Conservation (phyloP, 78 protist species). For the Anaeramoeba flamelloides region DNA sequence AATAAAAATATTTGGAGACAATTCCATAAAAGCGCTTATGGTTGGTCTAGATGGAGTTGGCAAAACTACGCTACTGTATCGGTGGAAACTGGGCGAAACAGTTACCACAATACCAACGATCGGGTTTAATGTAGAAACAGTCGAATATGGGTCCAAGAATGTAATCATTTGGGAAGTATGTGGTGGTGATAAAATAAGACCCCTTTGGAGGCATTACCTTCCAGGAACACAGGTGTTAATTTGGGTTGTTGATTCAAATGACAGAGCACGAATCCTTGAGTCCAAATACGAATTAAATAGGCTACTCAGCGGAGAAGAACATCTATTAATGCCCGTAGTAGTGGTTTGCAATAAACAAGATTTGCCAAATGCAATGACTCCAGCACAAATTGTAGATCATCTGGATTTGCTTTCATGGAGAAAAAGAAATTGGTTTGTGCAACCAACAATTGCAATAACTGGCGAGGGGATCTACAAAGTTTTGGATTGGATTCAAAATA, state of each 20-base stretch:
- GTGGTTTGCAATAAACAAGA: neutral
- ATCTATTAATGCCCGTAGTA: neutral
- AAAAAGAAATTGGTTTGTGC: neutral
- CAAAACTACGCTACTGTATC: no score
- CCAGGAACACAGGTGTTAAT: neutral
- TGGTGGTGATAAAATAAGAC: neutral
- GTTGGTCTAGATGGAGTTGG: no score
- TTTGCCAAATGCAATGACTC: neutral
- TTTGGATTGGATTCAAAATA: neutral
- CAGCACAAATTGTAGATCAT: neutral
- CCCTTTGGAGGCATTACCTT: neutral
- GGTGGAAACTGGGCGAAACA: no score
- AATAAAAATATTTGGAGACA: no score
- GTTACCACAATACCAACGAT: no score
- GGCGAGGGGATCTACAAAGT: neutral
- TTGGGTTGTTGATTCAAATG: neutral
- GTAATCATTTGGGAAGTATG: neutral
- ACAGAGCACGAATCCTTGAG: neutral
- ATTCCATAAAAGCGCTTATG: no score
- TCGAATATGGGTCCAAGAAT: neutral
- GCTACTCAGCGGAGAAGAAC: neutral
- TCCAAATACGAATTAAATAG: neutral
- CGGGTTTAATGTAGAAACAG: neutral
- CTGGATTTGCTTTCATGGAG: neutral
- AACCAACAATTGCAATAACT: neutral